Base-by-base conservation (phyloP, 169 alveolate species). In the Sarcocystis neurona region DNA sequence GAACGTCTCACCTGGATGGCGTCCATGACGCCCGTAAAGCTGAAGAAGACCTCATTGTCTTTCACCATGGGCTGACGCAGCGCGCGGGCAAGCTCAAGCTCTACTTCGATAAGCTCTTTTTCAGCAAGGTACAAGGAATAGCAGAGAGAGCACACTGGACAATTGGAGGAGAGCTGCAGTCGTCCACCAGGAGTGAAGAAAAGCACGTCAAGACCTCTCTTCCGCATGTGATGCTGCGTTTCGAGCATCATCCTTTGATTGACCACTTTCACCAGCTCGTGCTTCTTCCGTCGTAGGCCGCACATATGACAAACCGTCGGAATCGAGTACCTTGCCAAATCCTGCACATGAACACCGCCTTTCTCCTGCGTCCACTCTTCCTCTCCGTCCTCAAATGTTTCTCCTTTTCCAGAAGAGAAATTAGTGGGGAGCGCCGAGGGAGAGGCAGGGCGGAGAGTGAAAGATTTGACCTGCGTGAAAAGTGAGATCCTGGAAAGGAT, bases 171-270 rank as follows among this genome's bases (percentile, higher is more conserved):
- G 56, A 88, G 92, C 79, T 79, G 92, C 32, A 72, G 85, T 66
- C 74, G 30, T 46, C 85, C 74, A 0, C 79, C 70, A 48, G 53
- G 85, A 46, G 85, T 88, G 68, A 79, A 79, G 48, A 70, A 79
- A 47, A 88, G 70, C 30, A 88, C 70, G 53, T 88, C 89, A 27
- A 88, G 63, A 8, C 92, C 92, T 46, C 92, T 56, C 66, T 88
- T 88, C 74, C 92, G 77, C 92, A 88, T 88, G 68, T 88, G 92
- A n/a, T 88, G 92, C 74, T 79, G 92, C 37, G 89, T 86, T 60
- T 88, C 92, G 66, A 88, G 89, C 92, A 88, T 88, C 92, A 88
- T 88, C n/a, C 92, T 84, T 74, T 58, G 84, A 32, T 88, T 88
- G 79, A 88, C 30, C 53, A 46, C 50, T 58, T 86, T 86, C 70